phyloP scores from a whole-genome alignment of 108 stramenopile genomes.

The Cyclotella atomus region DNA sequence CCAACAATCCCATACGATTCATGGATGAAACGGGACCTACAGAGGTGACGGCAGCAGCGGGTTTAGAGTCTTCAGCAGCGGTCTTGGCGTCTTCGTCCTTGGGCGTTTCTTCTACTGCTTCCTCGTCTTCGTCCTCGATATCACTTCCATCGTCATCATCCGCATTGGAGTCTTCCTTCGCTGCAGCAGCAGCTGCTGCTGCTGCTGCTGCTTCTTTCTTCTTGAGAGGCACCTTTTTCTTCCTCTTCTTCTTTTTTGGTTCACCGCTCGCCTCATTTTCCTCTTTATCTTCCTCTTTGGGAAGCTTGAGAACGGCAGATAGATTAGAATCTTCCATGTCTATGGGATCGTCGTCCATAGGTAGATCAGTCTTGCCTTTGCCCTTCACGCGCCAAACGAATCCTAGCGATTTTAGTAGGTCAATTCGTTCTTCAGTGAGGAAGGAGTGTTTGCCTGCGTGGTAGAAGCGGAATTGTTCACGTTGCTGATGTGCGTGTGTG shows the following conservation, averaged over 20 bases:
- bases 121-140: neutral
- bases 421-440: conserved; percentile 76
- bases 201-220: neutral
- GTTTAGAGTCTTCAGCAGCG: neutral
- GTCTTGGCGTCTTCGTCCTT: neutral
- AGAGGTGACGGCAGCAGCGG: neutral
- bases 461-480: conserved; percentile 69
- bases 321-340: no score
- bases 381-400: conserved; percentile 74
- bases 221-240: neutral
- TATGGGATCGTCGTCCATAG: neutral
- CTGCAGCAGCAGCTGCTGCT: no score
- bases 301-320: no score
- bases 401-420: conserved; percentile 61
- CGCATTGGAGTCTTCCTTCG: neutral
- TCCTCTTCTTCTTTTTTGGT: neutral
- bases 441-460: conserved; percentile 70
- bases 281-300: neutral
- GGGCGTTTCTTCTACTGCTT: neutral
- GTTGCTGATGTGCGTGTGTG: conserved; percentile 47
- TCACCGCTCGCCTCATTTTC: neutral
- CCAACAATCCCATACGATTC: conserved; percentile 5
- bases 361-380: conserved; percentile 6
- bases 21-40: neutral
- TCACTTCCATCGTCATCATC: neutral